Evolutionary conservation across 2,329 filamentous ascomycete genomes (phyloP).

Genomic region (Eutypa lata): DNA sequence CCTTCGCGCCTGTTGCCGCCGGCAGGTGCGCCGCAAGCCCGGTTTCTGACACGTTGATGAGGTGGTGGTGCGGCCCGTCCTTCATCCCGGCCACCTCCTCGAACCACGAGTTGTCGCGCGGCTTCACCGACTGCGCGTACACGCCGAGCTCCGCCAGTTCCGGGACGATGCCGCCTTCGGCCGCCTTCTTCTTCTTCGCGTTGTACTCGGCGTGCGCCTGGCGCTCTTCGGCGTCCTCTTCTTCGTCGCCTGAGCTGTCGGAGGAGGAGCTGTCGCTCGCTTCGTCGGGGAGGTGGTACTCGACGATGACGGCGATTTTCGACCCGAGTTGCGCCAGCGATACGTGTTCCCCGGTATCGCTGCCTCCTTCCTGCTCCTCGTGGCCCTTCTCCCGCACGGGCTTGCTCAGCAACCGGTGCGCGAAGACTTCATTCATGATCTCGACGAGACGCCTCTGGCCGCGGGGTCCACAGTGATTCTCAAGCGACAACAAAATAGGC

Average conservation of each 20-base stretch:
- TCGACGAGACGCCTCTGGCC: slow-evolving; percentile 60
- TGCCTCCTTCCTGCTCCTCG: slow-evolving; percentile 46
- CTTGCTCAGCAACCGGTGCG: slow-evolving; percentile 55
- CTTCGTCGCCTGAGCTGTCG: slow-evolving; percentile 32
- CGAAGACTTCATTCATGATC: slow-evolving; percentile 65
- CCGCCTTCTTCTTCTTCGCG: slow-evolving; percentile 46
- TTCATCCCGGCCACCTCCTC: slow-evolving; percentile 38
- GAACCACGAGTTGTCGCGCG: slow-evolving; percentile 63
- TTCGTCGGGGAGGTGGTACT: slow-evolving; percentile 60
- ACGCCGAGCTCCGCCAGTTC: slow-evolving; percentile 65
- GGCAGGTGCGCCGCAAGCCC: slow-evolving; percentile 53
- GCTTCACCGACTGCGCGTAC: slow-evolving; percentile 69
- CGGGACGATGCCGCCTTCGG: slow-evolving; percentile 53
- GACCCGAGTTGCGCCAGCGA: slow-evolving; percentile 56
- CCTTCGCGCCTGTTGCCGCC: slow-evolving; percentile 34
- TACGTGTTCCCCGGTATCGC: slow-evolving; percentile 48
- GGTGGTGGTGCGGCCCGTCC: slow-evolving; percentile 27
- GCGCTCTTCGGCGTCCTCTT: slow-evolving; percentile 41
- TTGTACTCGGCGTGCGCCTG: slow-evolving; percentile 51
- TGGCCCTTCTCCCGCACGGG: slow-evolving; percentile 55
- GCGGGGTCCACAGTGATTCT: slow-evolving; percentile 61
- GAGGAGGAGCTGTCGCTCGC: slow-evolving; percentile 38
- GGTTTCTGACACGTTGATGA: slow-evolving; percentile 63
- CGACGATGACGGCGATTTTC: slow-evolving; percentile 65
- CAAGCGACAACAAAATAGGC: slow-evolving; percentile 62